phyloP scores from a whole-genome alignment of 768 basidiomycete genomes.

The Lyophyllum atratum region DNA sequence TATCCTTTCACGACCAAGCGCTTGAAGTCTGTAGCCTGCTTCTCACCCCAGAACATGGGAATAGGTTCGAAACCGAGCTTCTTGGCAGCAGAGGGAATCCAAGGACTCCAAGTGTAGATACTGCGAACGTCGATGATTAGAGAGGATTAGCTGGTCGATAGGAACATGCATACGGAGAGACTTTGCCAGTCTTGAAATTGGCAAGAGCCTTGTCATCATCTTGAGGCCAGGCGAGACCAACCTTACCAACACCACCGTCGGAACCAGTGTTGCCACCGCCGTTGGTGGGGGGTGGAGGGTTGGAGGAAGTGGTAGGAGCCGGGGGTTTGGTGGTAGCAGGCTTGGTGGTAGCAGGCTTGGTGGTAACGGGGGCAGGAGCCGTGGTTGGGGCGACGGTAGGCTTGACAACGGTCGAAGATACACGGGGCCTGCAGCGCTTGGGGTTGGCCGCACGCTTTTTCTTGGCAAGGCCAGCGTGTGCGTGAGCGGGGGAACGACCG shows the following conservation, averaged over 20 bases:
- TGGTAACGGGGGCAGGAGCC: conserved; percentile 12
- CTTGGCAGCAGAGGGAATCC: conserved; percentile 40
- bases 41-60: conserved; percentile 73
- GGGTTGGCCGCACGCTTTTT: conserved; percentile 46
- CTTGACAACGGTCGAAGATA: conserved; percentile 29
- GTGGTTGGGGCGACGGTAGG: conserved; percentile 14
- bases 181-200: conserved; percentile 49
- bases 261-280: conserved; percentile 19
- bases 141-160: background rate
- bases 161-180: conserved; percentile 38
- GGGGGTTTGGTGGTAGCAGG: conserved; percentile 18
- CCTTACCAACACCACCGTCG: conserved; percentile 41
- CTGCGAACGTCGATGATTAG: conserved; percentile 22
- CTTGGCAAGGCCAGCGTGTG: conserved; percentile 48
- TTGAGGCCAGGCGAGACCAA: conserved; percentile 70
- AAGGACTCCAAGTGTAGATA: conserved; percentile 71
- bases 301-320: conserved; percentile 15
- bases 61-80: conserved; percentile 52
- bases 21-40: conserved; percentile 51
- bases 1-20: conserved; percentile 50
- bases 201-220: conserved; percentile 49
- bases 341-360: conserved; percentile 12
- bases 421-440: conserved; percentile 61
- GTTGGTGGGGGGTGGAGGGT: conserved; percentile 1
- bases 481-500: conserved; percentile 45